phyloP scores from a whole-genome alignment of 257 asterid genomes.

The Mitragyna speciosa region DNA sequence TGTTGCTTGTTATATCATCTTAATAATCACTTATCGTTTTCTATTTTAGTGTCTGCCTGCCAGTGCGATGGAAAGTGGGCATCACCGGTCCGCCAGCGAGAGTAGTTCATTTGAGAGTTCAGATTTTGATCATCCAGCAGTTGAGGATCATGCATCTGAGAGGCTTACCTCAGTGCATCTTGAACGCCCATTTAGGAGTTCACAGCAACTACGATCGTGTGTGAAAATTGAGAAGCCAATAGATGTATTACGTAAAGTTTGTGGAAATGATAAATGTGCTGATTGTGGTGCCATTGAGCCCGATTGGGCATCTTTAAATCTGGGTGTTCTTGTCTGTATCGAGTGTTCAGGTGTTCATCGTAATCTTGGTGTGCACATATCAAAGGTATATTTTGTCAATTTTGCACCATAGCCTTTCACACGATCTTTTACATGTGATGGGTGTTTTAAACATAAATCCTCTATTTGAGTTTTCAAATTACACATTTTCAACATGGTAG shows the following conservation, averaged over 20 bases:
- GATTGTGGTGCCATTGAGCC: conserved; percentile 98
- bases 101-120: conserved; percentile 94
- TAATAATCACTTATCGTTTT: conserved; percentile 12
- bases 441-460: not conserved
- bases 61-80: conserved; percentile 94
- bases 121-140: conserved; percentile 83
- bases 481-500: not conserved
- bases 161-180: conserved; percentile 59
- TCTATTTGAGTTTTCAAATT: not conserved
- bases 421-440: not conserved
- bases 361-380: conserved; percentile 97
- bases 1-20: not conserved
- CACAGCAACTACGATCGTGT: conserved; percentile 64
- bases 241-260: conserved; percentile 70
- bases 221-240: conserved; percentile 83
- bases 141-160: conserved; percentile 78
- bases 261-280: conserved; percentile 91
- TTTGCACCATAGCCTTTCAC: not conserved
- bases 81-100: conserved; percentile 93
- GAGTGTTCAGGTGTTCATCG: conserved; percentile 99
- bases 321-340: conserved; percentile 94
- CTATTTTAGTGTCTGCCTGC: conserved; percentile 59
- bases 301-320: conserved; percentile 98
- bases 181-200: conserved; percentile 68
- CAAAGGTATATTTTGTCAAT: conserved; percentile 60